Base-by-base conservation (phyloP, 2,329 filamentous ascomycete genomes). In the Aspergillus cejpii region DNA sequence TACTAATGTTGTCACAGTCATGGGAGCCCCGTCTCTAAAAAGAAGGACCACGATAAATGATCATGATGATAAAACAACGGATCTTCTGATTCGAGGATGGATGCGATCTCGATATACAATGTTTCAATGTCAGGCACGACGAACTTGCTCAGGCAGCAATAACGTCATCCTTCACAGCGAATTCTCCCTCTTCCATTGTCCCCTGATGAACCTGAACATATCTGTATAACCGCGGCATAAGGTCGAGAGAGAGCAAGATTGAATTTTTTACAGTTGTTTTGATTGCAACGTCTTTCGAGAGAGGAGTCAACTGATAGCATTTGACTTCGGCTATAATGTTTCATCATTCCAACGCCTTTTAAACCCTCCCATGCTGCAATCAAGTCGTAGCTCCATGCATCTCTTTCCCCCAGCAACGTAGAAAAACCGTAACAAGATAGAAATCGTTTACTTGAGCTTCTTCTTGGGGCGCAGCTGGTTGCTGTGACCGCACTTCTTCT, bases 381-480 rank as follows among this genome's bases (percentile, higher is more conserved):
- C 60, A 54, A 59, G 53, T 58, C 57, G 59, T 55, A 54, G 55
- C 55, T 58, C 55, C 57, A 52, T 50, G 47, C 55, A 55, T 54
- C 47, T 51, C 55, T 56, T 56, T 55, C 49, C 54, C 57, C 60
- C 62, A 61, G 56, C 59, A 63, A 61, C 61, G 57, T 61, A 67
- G 62, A 77, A 71, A 68, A 72, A 73, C 77, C 74, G 53, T 54
- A 63, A 59, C 56, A 57, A 58, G 48, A 58, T 56, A 56, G 52
- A 48, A 63, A 55, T 66, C 60, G 62, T 61, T 51, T 85, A 91
- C 79, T 96, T 95, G 73, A 95, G 83, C 91, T 98, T 98, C 90
- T 98, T 98, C 91, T 98, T 98, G 75, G 92, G 92, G 78, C 92
- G 88, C 73, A 98, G 87, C 84, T 98, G 92, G 87, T 97, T 97